Base-by-base conservation (phyloP, 1,284 basidiomycete genomes). In the Apiotrichum montevideense region DNA sequence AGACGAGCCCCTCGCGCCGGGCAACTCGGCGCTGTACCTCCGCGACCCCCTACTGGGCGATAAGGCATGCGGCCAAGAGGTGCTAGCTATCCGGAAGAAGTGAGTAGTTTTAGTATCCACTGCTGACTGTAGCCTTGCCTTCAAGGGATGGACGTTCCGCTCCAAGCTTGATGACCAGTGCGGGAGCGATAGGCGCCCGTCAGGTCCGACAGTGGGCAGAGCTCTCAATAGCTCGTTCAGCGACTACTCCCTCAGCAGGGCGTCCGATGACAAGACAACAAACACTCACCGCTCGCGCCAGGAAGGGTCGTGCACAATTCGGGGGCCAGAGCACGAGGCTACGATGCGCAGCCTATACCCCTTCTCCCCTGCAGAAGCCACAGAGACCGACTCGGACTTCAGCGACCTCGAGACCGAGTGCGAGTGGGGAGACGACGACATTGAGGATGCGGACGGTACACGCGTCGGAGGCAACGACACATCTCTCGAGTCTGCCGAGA, bases 21-120 rank as follows among this genome's bases (percentile, higher is more conserved):
- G 90, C 15, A 92, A 92, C 69, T 88, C 88, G 57, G 86, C 85
- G 11, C 83, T 87, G 52, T 84, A 85, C 51, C 92, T 91, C 32
- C 84, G 87, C 62, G 94, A 97, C 76, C 91, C 90, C 9, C 79
- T 98, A 69, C 81, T 97, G 54, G 82, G 86, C 54, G 84, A 96
- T 78, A 86, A 85, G 71, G 79, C 85, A 53, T 87, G 96, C 69
- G 93, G 94, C 33, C 82, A 84, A 59, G 83, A 90, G 70, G 85
- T 96, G 58, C 80, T 97, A 66, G 85, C 90, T 69, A 87, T 94
- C 64, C 85, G 94, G 67, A 97, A 98, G 78, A 85, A 86, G 62
- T 81, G 43, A 64, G 68, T 65, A 4, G 21, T 39, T 39, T 39
- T 13, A 34, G 2, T 8, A 10, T n/a, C 15, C 4, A 15, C 3